Evolutionary conservation across 192 early-diverging fungal species (phyloP).

Genomic region (Backusella westeae): DNA sequence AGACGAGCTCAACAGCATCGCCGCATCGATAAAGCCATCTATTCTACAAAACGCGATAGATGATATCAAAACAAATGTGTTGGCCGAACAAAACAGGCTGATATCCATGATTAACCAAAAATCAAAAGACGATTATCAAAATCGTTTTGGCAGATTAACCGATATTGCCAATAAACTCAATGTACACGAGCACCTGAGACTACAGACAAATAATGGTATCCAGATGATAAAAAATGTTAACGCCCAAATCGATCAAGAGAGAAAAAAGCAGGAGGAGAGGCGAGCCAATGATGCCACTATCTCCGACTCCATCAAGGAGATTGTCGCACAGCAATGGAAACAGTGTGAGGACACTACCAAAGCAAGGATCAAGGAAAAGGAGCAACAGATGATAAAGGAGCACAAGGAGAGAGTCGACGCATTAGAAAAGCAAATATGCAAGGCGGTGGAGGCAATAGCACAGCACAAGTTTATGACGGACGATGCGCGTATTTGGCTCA

Average conservation of each 20-base stretch:
- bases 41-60: neutral
- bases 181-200: neutral
- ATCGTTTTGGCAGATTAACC: neutral
- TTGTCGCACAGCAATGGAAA: neutral
- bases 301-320: neutral
- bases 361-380: neutral
- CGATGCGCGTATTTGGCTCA: neutral
- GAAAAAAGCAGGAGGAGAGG: neutral
- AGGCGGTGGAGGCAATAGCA: neutral
- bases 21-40: neutral
- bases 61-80: neutral
- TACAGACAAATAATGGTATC: neutral
- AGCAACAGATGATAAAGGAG: neutral
- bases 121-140: no score
- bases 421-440: neutral
- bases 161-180: neutral
- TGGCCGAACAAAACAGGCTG: neutral
- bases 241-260: neutral
- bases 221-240: neutral
- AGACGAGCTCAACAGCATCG: neutral
- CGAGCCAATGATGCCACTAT: neutral
- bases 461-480: neutral
- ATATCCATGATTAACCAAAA: neutral
- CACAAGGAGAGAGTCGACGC: neutral
- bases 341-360: neutral